Base-by-base conservation (phyloP, 2,329 filamentous ascomycete species). In the Botryotinia narcissicola region DNA sequence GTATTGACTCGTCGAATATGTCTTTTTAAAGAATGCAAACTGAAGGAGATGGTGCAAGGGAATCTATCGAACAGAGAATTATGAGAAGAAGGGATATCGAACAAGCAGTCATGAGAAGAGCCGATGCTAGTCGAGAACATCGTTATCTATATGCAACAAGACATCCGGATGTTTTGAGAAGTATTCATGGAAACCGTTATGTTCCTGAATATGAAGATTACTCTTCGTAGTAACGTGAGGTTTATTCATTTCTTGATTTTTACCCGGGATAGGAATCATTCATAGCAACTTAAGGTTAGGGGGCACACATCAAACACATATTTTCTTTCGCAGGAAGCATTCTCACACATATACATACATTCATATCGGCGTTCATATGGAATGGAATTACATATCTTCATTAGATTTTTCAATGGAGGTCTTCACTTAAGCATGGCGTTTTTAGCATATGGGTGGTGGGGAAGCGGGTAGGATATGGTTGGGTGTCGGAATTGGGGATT, bases 401-500 rank as follows among this genome's bases (percentile, higher is more conserved):
- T 64, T 16, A 48, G 10, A 64, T 46, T 40, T 68, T 63, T 68
- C n/a, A 22, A 57, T 68, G 35, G 48, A 54, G 51, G 51, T 57
- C 51, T 68, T 35, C 14, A n/a, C 32, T 66, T 37, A 22, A 54
- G 64, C 46, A 68, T 57, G 64, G 64, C 64, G 64, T 68, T 68
- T n/a, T 57, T 51, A 68, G 35, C 64, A 68, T 51, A 57, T 22
- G 48, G 48, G 29, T 42, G 64, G 48, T 51, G 64, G 51, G 51
- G 35, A 51, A 35, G 64, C 44, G 37, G 46, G 64, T 51, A 68
- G 64, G 62, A 32, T 40, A 40, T 29, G 51, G n/a, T 57, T 57
- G 29, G 64, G 64, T 68, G 46, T 37, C 40, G 59, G 37, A 54
- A 20, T 68, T 22, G 25, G 64, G 25, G 64, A n/a, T 29, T n/a